These are phyloP conservation scores for Dendrobium chrysotoxum DNA, from an alignment of 106 monocot genomes.

Conservation along the genomic window DNA sequence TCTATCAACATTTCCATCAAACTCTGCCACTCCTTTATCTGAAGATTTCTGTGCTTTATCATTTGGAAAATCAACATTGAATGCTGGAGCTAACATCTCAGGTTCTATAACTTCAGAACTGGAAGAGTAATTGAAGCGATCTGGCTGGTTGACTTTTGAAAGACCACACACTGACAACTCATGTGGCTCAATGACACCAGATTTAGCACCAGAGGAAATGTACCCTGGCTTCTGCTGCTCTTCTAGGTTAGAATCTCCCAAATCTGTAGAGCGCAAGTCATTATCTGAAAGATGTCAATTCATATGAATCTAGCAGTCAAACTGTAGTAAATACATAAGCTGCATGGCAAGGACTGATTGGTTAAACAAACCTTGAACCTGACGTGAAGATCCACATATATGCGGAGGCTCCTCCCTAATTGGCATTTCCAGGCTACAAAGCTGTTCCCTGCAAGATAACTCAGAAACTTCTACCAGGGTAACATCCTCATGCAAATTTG, in stretches of 20 bases:
- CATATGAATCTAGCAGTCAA: not conserved
- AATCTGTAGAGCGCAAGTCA: not conserved
- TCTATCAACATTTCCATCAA: slow-evolving; percentile 66
- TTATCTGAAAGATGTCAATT: slow-evolving; percentile 15
- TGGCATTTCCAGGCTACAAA: slow-evolving; percentile 14
- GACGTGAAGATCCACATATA: slow-evolving; percentile 17
- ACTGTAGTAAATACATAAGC: not conserved
- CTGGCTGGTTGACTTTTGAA: slow-evolving; percentile 18
- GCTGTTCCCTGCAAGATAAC: slow-evolving; percentile 5
- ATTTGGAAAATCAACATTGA: slow-evolving; percentile 24
- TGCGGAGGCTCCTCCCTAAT: slow-evolving; percentile 10
- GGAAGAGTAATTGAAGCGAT: slow-evolving; percentile 22
- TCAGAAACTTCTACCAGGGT: slow-evolving; percentile 12
- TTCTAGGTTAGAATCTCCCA: slow-evolving; percentile 6
- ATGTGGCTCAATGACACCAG: slow-evolving; percentile 9
- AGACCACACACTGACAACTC: slow-evolving; percentile 7
- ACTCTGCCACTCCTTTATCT: slow-evolving; percentile 50
- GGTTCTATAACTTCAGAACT: slow-evolving; percentile 75
- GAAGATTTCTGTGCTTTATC: slow-evolving; percentile 47
- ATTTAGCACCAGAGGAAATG: not conserved
- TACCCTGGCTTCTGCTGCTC: slow-evolving; percentile 14
- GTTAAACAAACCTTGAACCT: slow-evolving; percentile 38
- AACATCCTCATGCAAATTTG: slow-evolving; percentile 11
- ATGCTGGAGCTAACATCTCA: slow-evolving; percentile 59
- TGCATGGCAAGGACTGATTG: not conserved